Base-by-base conservation (phyloP, 306 rosid genomes). In the Luffa aegyptiaca region DNA sequence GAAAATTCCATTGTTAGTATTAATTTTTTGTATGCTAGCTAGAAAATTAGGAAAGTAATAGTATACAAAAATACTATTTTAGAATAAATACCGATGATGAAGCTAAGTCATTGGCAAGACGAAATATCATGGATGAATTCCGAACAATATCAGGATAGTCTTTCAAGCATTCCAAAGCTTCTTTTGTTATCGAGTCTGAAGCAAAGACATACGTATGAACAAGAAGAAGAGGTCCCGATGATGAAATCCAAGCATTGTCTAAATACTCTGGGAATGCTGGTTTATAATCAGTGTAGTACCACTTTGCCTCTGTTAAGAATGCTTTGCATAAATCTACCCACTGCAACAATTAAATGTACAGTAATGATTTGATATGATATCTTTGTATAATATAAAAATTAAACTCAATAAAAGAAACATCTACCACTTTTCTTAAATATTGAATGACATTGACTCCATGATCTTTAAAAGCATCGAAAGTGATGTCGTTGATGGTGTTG, bases 171-270 rank as follows among this genome's bases (percentile, higher is more conserved):
- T 59, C 51, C 78, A 79, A 78, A 33, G 18, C 78, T 9, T 84
- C 82, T 13, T 52, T 51, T 3, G 68, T 62, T 16, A 72, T 26
- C 8, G 81, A 74, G 41, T 58, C 17, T 37, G 46, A 14, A 5
- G 51, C 16, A 17, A 41, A 68, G 65, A 59, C 58, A 37, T 81
- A 84, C 45, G 82, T 49, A 66, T 82, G 81, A 2, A 75, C 21
- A 0, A 81, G 69, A 5, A 64, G 2, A 44, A 75, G 1, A 2
- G 87, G 82, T n/a, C 37, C 73, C 3, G 84, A 7, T 1, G 53
- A 13, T 42, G 87, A 78, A 8, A 81, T 10, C 86, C 82, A 80
- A 14, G 80, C 80, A 72, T 85, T 83, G 8, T 85, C 82, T 10
- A 77, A 21, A n/a, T 80, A 85, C 49, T 82, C 82, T 53, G 73